phyloP scores from a whole-genome alignment of 1,139 yeast genomes.

The Geotrichum armillariae region DNA sequence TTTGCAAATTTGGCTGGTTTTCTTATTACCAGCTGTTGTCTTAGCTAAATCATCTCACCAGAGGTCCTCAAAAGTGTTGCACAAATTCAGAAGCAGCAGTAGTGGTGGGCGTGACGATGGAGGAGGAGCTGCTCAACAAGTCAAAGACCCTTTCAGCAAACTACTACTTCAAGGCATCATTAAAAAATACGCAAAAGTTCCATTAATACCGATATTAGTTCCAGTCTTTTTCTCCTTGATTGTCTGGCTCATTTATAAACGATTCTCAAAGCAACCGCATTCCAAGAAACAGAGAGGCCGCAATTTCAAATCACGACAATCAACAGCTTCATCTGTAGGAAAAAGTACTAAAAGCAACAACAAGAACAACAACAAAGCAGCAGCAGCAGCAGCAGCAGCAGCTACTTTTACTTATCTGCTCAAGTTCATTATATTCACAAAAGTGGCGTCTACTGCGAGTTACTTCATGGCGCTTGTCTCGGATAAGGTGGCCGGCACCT shows the following conservation, averaged over 20 bases:
- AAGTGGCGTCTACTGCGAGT: constrained; percentile 15
- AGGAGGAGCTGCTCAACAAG: constrained; percentile 1
- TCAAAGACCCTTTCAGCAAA: background rate
- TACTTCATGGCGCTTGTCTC: constrained; percentile 25
- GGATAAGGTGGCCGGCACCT: constrained; percentile 39
- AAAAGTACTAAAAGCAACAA: too few species aligned
- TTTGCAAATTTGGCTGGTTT: background rate
- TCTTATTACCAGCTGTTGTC: background rate
- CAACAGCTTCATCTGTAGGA: too few species aligned
- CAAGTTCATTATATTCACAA: constrained; percentile 3
- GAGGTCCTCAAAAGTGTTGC: too few species aligned
- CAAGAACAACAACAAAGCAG: too few species aligned
- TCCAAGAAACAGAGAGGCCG: background rate
- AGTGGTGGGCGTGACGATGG: background rate
- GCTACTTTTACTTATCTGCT: too few species aligned
- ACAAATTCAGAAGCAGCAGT: too few species aligned
- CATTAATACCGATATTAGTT: background rate
- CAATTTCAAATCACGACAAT: background rate
- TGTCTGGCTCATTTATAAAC: background rate
- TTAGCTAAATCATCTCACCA: background rate
- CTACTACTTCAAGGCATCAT: background rate
- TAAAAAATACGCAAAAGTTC: too few species aligned
- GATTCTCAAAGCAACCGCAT: background rate
- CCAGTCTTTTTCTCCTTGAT: background rate
- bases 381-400: too few species aligned